Conservation (phyloP, 495 filamentous ascomycete genomes). For the Oidiodendron maius region DNA sequence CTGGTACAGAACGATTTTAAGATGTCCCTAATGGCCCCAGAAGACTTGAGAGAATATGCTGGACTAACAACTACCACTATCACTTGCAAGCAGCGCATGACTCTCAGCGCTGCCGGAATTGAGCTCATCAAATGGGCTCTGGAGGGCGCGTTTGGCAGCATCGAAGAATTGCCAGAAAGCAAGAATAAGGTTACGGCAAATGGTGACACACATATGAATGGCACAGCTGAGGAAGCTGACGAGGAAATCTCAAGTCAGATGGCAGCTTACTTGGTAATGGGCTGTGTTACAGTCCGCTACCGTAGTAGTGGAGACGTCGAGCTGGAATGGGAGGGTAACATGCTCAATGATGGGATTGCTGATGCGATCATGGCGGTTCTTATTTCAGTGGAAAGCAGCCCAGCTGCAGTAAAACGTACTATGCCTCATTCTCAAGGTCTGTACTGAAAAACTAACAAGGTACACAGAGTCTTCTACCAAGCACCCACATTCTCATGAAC, state of each 20-base stretch:
- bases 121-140: conserved; percentile 91
- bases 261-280: conserved; percentile 79
- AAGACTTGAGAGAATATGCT: conserved; percentile 91
- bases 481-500: conserved; percentile 51
- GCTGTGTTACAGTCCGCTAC: conserved; percentile 73
- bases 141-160: conserved; percentile 83
- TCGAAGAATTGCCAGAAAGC: conserved; percentile 58
- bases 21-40: conserved; percentile 89
- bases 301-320: conserved; percentile 70
- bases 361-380: conserved; percentile 92
- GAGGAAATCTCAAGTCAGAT: conserved; percentile 48
- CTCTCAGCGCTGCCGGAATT: conserved; percentile 78
- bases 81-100: conserved; percentile 81
- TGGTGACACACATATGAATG: conserved; percentile 43
- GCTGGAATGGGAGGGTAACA: conserved; percentile 95
- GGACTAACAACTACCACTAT: conserved; percentile 92
- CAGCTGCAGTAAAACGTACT: conserved; percentile 90
- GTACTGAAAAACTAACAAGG: conserved; percentile 1
- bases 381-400: conserved; percentile 82
- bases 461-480: conserved; percentile 40
- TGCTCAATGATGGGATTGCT: conserved; percentile 94
- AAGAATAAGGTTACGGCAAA: conserved; percentile 36
- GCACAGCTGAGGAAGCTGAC: conserved; percentile 44
- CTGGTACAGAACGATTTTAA: conserved; percentile 97
- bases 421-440: neutral